These are phyloP conservation scores for Pyricularia sp. DNA, from an alignment of 2,329 filamentous ascomycete genomes.

Conservation along the genomic window DNA sequence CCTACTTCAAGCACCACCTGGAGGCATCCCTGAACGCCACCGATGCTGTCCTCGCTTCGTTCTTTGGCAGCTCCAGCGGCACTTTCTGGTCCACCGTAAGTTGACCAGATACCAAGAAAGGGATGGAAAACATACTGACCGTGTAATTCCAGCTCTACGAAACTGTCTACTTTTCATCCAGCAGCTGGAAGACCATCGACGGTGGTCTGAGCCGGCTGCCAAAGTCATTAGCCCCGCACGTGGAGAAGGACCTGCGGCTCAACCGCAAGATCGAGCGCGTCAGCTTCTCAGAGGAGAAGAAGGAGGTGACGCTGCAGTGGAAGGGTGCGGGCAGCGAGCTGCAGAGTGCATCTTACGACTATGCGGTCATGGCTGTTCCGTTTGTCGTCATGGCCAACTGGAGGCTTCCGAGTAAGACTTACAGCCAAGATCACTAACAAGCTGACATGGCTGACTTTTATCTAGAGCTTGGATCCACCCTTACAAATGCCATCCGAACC, in stretches of 20 bases:
- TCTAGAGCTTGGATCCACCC: constrained; percentile 30
- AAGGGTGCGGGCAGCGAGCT: constrained; percentile 29
- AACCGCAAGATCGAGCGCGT: constrained; percentile 15
- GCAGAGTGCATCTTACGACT: constrained; percentile 41
- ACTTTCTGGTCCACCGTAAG: constrained; percentile 33
- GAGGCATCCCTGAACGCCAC: constrained; percentile 43
- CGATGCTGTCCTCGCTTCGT: constrained; percentile 23
- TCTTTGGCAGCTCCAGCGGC: constrained; percentile 27
- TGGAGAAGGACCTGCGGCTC: constrained; percentile 16
- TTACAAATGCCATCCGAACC: constrained; percentile 36
- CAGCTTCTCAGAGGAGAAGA: constrained; percentile 8
- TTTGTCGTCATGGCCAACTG: constrained; percentile 56
- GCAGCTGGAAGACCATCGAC: constrained; percentile 19
- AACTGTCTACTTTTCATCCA: constrained; percentile 17
- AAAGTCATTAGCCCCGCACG: constrained; percentile 22
- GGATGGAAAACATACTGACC: not conserved
- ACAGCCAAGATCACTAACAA: no score
- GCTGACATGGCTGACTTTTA: not conserved
- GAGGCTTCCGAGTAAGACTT: constrained; percentile 29
- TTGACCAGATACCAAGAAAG: not conserved
- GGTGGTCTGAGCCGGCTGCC: constrained; percentile 24
- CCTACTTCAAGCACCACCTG: constrained; percentile 52
- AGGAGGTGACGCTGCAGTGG: constrained; percentile 51
- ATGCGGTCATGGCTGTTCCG: constrained; percentile 54
- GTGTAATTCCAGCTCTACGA: constrained; percentile 11